These are phyloP conservation scores for Alloteropsis semialata DNA, from an alignment of 176 grass and related monocot genomes.

Conservation along the genomic window DNA sequence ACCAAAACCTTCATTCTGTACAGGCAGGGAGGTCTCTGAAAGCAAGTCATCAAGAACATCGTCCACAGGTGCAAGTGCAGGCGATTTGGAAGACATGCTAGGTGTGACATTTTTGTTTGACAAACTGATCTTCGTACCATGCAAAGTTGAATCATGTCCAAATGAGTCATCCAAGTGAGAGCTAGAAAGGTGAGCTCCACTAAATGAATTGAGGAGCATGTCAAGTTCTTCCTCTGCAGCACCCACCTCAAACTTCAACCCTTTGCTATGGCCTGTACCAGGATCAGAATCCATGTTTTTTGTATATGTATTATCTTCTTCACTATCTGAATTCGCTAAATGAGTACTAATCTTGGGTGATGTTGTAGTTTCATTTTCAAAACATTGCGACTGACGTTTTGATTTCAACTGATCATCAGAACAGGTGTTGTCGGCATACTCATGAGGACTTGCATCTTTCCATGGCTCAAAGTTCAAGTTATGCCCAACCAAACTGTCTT, in stretches of 20 bases:
- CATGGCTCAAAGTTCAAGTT: not conserved
- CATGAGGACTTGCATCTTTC: slow-evolving; percentile 23
- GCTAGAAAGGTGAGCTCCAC: slow-evolving; percentile 49
- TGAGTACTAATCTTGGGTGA: not conserved
- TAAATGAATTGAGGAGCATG: slow-evolving; percentile 61
- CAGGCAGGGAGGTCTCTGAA: slow-evolving; percentile 37
- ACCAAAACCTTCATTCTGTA: slow-evolving; percentile 21
- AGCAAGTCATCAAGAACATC: slow-evolving; percentile 67
- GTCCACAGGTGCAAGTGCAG: slow-evolving; percentile 18
- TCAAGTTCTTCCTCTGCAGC: slow-evolving; percentile 69
- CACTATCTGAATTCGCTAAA: not conserved
- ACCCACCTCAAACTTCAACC: slow-evolving; percentile 31
- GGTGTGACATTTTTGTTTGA: slow-evolving; percentile 1
- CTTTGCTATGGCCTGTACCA: not conserved
- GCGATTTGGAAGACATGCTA: slow-evolving; percentile 7
- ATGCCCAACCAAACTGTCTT: slow-evolving; percentile 16
- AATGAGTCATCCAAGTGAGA: slow-evolving; percentile 12
- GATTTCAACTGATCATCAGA: slow-evolving; percentile 2
- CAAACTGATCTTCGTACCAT: not conserved
- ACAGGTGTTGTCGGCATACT: not conserved
- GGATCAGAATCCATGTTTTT: slow-evolving; percentile 7
- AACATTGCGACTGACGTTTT: slow-evolving; percentile 20
- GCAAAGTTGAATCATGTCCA: not conserved
- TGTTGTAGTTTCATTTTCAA: slow-evolving; percentile 5
- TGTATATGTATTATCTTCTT: slow-evolving; percentile 13